Base-by-base conservation (phyloP, 108 stramenopile species). In the Skeletonema menzelii region DNA sequence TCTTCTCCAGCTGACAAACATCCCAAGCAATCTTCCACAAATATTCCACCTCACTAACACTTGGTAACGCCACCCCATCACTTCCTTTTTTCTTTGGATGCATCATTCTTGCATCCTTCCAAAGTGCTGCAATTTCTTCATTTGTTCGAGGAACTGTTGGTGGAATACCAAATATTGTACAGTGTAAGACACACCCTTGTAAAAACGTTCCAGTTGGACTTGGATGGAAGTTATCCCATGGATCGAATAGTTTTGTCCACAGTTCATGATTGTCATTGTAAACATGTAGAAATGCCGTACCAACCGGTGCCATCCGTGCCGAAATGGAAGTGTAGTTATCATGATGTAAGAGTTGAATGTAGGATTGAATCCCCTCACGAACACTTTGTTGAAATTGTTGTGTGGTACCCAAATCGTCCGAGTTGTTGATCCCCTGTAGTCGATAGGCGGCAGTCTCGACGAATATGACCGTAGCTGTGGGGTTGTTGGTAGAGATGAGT, bases 181-280 rank as follows among this genome's bases (percentile, higher is more conserved):
- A 83, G 69, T 82, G 77, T 55, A 92, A 67, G 3, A 92, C 79
- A 64, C 84, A 88, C 4, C 88, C 88, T 65, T 89, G 82, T 42
- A 92, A 65, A 56, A 83, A 85, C 4, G 91, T 87, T 19, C 91
- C 91, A 38, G 84, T 82, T 34, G 86, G 88, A 66, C 86, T 87
- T 35, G 88, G 88, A 72, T 92, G 91, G 67, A 89, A 88, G 47
- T 88, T 75, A 55, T 92, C 91, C 22, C 22, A 63, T 5, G 80
- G 72, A 60, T 82, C 77, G 77, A 89, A 92, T 27, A 92, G 40
- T 28, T 75, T 59, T 65, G 75, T 69, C 90, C 90, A 88, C 47
- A 83, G 34, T 24, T 10, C 63, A 17, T 17, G 66, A 46, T 85
- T 65, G 1, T 71, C 38, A 8, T 82, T 44, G 35, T 68, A 62